These are phyloP conservation scores for Pichia sp. DNA, from an alignment of 1,139 yeast genomes.

Conservation along the genomic window DNA sequence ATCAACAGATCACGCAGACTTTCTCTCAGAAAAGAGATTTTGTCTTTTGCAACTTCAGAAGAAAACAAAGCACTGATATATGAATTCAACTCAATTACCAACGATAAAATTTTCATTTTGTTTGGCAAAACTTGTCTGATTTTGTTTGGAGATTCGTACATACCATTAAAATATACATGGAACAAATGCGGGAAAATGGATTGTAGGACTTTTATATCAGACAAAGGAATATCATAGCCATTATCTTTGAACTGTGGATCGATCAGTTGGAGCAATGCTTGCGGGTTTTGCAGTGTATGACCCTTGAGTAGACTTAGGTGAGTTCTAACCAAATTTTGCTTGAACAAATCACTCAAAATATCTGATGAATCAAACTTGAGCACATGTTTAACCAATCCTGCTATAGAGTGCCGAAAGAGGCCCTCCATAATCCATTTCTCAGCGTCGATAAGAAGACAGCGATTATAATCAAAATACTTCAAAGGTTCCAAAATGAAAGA, in stretches of 20 bases:
- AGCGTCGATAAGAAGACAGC: slow-evolving; percentile 9
- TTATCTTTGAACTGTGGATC: slow-evolving; percentile 3
- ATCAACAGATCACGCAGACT: slow-evolving; percentile 5
- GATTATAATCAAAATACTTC: slow-evolving; percentile 2
- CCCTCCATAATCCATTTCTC: slow-evolving; percentile 4
- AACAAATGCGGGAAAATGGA: slow-evolving; percentile 5
- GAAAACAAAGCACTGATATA: slow-evolving; percentile 13
- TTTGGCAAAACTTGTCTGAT: neutral
- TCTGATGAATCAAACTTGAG: neutral
- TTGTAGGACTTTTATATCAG: slow-evolving; percentile 12
- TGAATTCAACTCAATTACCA: slow-evolving; percentile 11
- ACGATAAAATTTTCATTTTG: slow-evolving; percentile 6
- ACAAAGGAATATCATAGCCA: neutral
- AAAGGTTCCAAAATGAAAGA: slow-evolving; percentile 2
- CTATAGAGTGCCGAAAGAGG: slow-evolving; percentile 5
- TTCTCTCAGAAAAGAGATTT: neutral
- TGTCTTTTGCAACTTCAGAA: slow-evolving; percentile 6
- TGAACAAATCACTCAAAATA: neutral
- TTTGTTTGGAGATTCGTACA: slow-evolving; percentile 3
- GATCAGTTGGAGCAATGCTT: slow-evolving; percentile 3
- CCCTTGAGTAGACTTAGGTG: neutral
- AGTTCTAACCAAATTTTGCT: neutral
- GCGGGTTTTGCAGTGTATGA: slow-evolving; percentile 6
- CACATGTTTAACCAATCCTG: slow-evolving; percentile 2
- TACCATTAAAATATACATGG: neutral